Evolutionary conservation across 1,139 yeast genomes (phyloP).

Genomic region (Hyphopichia pseudoburtonii): DNA sequence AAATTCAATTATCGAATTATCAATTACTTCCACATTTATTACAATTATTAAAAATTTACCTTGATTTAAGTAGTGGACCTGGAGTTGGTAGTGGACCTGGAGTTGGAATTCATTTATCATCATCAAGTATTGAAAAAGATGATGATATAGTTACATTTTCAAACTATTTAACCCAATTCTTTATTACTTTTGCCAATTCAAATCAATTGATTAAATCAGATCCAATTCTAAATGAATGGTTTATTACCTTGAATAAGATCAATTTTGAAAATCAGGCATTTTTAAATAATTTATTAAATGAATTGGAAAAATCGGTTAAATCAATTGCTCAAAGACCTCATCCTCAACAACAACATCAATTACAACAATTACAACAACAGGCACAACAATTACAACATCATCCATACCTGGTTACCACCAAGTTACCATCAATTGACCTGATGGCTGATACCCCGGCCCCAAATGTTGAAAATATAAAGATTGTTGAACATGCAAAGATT

Average conservation of each 20-base stretch:
- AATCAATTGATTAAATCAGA: constrained; percentile 29
- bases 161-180: constrained; percentile 26
- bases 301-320: constrained; percentile 5
- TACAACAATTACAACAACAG: not conserved
- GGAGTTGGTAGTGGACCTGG: no score
- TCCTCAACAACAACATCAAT: not conserved
- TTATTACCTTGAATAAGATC: constrained; percentile 22
- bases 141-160: constrained; percentile 20
- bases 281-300: constrained; percentile 4
- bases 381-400: not conserved
- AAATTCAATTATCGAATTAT: constrained; percentile 33
- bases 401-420: not conserved
- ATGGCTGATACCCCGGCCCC: not conserved
- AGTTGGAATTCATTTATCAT: not conserved
- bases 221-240: constrained; percentile 27
- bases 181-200: constrained; percentile 30
- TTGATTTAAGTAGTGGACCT: constrained; percentile 2
- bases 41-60: constrained; percentile 28
- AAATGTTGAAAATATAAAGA: not conserved
- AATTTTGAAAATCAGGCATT: constrained; percentile 6
- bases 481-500: not conserved
- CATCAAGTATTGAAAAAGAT: constrained; percentile 5
- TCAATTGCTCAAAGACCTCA: constrained; percentile 1
- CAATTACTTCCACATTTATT: constrained; percentile 37
- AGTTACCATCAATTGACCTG: not conserved